These are phyloP conservation scores for Aspergillus spinulosporus DNA, from an alignment of 2,329 filamentous ascomycete genomes.

Conservation along the genomic window DNA sequence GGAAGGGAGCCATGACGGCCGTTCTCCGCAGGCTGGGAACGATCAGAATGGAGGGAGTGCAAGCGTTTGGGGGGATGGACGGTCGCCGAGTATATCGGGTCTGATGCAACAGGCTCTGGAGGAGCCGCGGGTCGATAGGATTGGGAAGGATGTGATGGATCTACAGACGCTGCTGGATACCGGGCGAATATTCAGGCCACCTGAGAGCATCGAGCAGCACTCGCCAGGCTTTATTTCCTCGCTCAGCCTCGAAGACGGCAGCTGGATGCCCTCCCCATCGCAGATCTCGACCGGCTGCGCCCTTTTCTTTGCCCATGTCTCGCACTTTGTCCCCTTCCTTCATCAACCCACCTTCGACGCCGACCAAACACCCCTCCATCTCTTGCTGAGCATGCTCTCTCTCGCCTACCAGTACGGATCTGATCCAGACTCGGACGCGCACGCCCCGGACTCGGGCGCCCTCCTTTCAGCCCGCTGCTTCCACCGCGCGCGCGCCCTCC, in stretches of 20 bases:
- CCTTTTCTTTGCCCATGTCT: slow-evolving; percentile 41
- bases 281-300: slow-evolving; percentile 37
- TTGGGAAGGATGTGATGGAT: background rate
- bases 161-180: background rate
- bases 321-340: slow-evolving; percentile 42
- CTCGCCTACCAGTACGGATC: slow-evolving; percentile 44
- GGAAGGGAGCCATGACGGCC: slow-evolving; percentile 6
- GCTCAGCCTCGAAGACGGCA: slow-evolving; percentile 10
- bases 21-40: background rate
- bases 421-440: slow-evolving; percentile 21
- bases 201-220: background rate
- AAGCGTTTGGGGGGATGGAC: background rate
- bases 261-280: slow-evolving; percentile 33
- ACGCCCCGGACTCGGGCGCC: slow-evolving; percentile 32
- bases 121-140: background rate
- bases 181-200: background rate
- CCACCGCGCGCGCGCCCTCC: slow-evolving; percentile 31
- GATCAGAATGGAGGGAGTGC: background rate
- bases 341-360: slow-evolving; percentile 40
- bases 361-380: slow-evolving; percentile 21
- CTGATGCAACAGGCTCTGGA: background rate
- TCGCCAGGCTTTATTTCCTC: background rate
- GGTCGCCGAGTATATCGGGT: background rate
- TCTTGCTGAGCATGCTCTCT: slow-evolving; percentile 41
- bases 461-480: slow-evolving; percentile 38